A percentile compares a stretch with the other conserved stretches of the same genome.
phyloP scores from a whole-genome alignment of 208 protist species.

The Leishmania guyanensis region DNA sequence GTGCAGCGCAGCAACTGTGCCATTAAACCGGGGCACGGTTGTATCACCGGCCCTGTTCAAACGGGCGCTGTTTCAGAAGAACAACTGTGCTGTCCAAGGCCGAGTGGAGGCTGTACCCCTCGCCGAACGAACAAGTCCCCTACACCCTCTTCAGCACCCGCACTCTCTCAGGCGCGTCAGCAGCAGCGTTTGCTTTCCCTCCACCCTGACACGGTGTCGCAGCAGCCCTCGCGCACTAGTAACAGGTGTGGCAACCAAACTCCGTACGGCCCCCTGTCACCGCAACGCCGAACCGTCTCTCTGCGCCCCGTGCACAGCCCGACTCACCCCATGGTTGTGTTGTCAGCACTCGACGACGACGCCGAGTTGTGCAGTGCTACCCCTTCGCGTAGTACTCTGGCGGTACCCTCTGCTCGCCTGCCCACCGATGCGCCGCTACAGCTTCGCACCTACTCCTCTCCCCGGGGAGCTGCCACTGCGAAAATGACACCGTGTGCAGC shows the following conservation, averaged over 20 bases:
- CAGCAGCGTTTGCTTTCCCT: constrained; percentile 12
- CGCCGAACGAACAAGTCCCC: background rate
- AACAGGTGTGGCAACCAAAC: constrained; percentile 30
- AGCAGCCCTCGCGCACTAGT: background rate
- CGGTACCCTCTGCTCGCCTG: background rate
- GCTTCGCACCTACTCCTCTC: constrained; percentile 32
- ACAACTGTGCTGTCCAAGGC: constrained; percentile 11
- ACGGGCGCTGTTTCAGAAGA: constrained; percentile 8
- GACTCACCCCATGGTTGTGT: background rate
- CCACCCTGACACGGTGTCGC: constrained; percentile 31
- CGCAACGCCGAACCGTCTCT: constrained; percentile 18
- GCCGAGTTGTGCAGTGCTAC: background rate
- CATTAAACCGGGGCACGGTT: constrained; percentile 15
- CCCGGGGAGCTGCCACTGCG: constrained; percentile 10
- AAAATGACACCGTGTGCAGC: background rate
- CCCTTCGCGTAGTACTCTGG: constrained; percentile 5
- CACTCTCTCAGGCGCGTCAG: background rate
- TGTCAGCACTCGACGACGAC: background rate
- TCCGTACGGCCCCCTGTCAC: constrained; percentile 27
- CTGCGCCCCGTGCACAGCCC: background rate
- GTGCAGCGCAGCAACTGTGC: constrained; percentile 20
- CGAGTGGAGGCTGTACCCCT: background rate
- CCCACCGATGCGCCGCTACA: constrained; percentile 9
- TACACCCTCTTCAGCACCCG: constrained; percentile 1
- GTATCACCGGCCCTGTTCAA: constrained; percentile 1